phyloP scores from a whole-genome alignment of 2,329 filamentous ascomycete species.

The Stachybotrys echinatus region DNA sequence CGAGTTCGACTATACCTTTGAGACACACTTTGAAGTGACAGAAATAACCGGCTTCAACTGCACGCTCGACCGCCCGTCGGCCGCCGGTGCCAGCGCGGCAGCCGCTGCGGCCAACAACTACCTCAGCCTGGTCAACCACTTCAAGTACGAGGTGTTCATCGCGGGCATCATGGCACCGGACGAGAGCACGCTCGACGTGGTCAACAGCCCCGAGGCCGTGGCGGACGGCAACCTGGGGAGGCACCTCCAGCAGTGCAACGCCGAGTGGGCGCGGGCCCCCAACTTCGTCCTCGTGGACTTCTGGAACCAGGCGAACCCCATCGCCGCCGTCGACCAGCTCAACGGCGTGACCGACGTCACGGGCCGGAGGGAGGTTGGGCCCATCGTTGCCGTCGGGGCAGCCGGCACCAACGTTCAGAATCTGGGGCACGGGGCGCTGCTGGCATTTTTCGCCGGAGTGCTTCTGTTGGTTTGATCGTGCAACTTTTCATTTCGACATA shows the following conservation, averaged over 20 bases:
- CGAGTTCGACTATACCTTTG: conserved; percentile 65
- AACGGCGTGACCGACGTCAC: conserved; percentile 47
- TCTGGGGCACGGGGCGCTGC: conserved; percentile 31
- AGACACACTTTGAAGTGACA: conserved; percentile 64
- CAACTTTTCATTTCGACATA: background rate
- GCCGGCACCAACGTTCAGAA: conserved; percentile 10
- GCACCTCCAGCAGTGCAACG: conserved; percentile 48
- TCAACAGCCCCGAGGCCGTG: conserved; percentile 57
- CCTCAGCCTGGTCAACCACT: conserved; percentile 76
- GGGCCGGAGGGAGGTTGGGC: conserved; percentile 23
- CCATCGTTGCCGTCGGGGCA: conserved; percentile 11
- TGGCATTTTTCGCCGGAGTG: conserved; percentile 36
- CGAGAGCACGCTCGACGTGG: conserved; percentile 52
- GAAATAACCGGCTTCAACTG: conserved; percentile 65
- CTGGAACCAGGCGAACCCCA: conserved; percentile 66
- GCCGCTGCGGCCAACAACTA: conserved; percentile 52
- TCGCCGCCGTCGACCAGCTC: conserved; percentile 62
- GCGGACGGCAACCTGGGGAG: conserved; percentile 47
- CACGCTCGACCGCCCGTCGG: conserved; percentile 59
- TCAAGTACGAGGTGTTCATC: conserved; percentile 57
- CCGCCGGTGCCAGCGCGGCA: conserved; percentile 38
- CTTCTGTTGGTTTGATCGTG: conserved; percentile 25
- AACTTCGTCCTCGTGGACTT: conserved; percentile 77
- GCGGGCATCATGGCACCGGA: conserved; percentile 57
- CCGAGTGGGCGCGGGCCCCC: conserved; percentile 58